Conservation (phyloP, 768 basidiomycete genomes). For the Tubosaeta sp. region DNA sequence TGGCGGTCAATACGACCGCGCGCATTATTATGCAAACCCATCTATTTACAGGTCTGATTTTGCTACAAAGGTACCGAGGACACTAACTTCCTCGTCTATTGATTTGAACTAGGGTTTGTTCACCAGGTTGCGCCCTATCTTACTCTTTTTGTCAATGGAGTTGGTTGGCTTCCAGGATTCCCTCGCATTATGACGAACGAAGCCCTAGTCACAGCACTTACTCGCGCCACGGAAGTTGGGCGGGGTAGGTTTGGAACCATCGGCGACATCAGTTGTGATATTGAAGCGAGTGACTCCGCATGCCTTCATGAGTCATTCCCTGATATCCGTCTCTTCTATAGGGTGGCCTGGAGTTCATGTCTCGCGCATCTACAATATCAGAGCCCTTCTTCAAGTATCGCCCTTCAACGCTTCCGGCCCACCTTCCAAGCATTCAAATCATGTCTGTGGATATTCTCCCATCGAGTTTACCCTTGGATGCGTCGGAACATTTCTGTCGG, state of each 20-base stretch:
- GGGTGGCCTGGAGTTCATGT: slow-evolving; percentile 85
- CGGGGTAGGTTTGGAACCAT: slow-evolving; percentile 63
- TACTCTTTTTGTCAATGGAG: slow-evolving; percentile 80
- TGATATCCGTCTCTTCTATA: slow-evolving; percentile 21
- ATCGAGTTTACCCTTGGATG: slow-evolving; percentile 75
- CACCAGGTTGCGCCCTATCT: slow-evolving; percentile 80
- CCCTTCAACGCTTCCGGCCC: slow-evolving; percentile 37
- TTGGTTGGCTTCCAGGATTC: slow-evolving; percentile 76
- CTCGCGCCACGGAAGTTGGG: slow-evolving; percentile 45
- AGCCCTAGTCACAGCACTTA: slow-evolving; percentile 50
- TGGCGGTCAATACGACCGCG: slow-evolving; percentile 54
- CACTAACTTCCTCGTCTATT: not conserved
- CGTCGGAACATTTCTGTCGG: slow-evolving; percentile 70
- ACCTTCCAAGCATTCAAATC: slow-evolving; percentile 62
- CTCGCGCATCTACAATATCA: slow-evolving; percentile 71
- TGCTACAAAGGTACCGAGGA: slow-evolving; percentile 50
- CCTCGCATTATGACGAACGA: slow-evolving; percentile 75
- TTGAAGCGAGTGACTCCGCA: slow-evolving; percentile 47
- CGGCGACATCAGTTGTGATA: slow-evolving; percentile 87
- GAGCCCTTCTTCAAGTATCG: slow-evolving; percentile 62
- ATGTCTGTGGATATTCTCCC: slow-evolving; percentile 93
- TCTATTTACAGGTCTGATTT: slow-evolving; percentile 64
- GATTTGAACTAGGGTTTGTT: not conserved
- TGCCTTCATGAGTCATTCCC: not conserved
- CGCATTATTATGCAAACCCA: slow-evolving; percentile 73